These are phyloP conservation scores for barrel medic (Medicago truncatula) DNA, from an alignment of 306 rosid genomes.

Conservation along the genomic window MtrunA17r5.0-ANR NC_053043.1:39090501-39091000, in stretches of 20 bases:
- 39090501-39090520: not conserved
- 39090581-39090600: conserved; percentile 29
- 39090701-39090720: not conserved
- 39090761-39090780: not conserved
- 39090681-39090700: not conserved
- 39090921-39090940: no score
- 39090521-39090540: not conserved
- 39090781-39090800: not conserved
- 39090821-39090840: not conserved
- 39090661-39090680: conserved; percentile 32
- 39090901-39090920: no score
- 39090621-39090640: not conserved
- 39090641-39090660: not conserved
- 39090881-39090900: no score
- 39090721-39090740: not conserved
- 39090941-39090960: no score
- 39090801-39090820: not conserved
- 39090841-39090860: not conserved
- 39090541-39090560: not conserved
- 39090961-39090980: no score
- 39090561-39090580: conserved; percentile 42
- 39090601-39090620: conserved; percentile 34
- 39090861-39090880: not conserved
- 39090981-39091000: no score
- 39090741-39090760: not conserved